Conservation (phyloP, 73 alveolate species). For the Paramecium biaurelia region DNA sequence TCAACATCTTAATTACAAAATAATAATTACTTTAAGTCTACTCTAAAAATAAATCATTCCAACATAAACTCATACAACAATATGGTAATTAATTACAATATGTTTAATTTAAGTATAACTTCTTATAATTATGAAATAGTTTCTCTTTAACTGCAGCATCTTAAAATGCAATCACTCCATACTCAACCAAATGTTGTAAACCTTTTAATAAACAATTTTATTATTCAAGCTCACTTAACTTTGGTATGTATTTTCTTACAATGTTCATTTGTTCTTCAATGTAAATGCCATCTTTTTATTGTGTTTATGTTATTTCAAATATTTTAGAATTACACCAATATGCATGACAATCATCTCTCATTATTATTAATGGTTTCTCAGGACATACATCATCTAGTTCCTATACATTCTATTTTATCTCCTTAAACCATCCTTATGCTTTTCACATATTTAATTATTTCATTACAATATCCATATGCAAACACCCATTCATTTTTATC, state of each 20-base stretch:
- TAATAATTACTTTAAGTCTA: background rate
- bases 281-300: background rate
- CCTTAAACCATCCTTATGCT: slow-evolving; percentile 47
- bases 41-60: background rate
- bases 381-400: background rate
- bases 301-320: background rate
- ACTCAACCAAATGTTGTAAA: background rate
- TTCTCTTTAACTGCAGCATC: slow-evolving; percentile 21
- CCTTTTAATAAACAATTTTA: background rate
- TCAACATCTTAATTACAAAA: background rate
- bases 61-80: background rate
- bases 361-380: slow-evolving; percentile 7
- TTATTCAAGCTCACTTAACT: background rate
- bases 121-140: background rate
- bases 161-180: background rate
- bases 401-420: background rate
- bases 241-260: background rate
- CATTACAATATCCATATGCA: background rate
- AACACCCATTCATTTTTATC: background rate
- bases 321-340: slow-evolving; percentile 18
- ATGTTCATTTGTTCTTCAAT: background rate
- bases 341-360: slow-evolving; percentile 44
- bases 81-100: background rate
- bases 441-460: background rate
- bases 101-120: background rate